Percentiles rank a stretch among this genome's conserved stretches.
phyloP scores from a whole-genome alignment of 345 rosid genomes.

The Geranium rotundifolium region DNA sequence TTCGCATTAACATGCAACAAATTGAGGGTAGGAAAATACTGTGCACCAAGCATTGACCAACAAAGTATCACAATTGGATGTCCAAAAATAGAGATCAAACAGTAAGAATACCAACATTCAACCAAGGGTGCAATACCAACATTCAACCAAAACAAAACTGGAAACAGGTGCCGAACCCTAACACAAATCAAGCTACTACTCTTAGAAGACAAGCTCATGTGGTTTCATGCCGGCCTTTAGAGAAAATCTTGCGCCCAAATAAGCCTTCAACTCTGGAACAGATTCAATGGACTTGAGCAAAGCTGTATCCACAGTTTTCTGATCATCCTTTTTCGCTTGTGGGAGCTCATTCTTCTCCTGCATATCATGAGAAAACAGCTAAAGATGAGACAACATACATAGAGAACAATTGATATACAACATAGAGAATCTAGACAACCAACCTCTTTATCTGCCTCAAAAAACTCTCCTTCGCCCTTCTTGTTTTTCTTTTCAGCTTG shows the following conservation, averaged over 20 bases:
- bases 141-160: slow-evolving; percentile 5
- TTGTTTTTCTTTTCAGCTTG: slow-evolving; percentile 55
- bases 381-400: too few relatives aligned
- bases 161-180: background rate
- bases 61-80: too few relatives aligned
- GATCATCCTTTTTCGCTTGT: slow-evolving; percentile 73
- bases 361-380: background rate
- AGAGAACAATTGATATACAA: too few relatives aligned
- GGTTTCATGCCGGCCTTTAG: slow-evolving; percentile 74
- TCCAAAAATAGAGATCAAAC: slow-evolving; percentile 5
- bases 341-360: slow-evolving; percentile 67
- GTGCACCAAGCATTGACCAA: too few relatives aligned
- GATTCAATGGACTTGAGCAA: slow-evolving; percentile 53
- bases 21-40: too few relatives aligned
- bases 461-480: slow-evolving; percentile 71
- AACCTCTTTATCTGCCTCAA: slow-evolving; percentile 69
- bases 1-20: too few relatives aligned
- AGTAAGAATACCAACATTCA: too few relatives aligned
- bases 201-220: slow-evolving; percentile 71
- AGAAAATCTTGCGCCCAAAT: slow-evolving; percentile 77
- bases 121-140: slow-evolving; percentile 12
- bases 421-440: background rate
- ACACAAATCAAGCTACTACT: background rate
- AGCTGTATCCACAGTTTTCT: slow-evolving; percentile 52
- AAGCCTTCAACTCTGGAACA: slow-evolving; percentile 67